These are phyloP conservation scores for Scortechinia acanthostroma DNA, from an alignment of 2,329 filamentous ascomycete species.

Conservation along the genomic window DNA sequence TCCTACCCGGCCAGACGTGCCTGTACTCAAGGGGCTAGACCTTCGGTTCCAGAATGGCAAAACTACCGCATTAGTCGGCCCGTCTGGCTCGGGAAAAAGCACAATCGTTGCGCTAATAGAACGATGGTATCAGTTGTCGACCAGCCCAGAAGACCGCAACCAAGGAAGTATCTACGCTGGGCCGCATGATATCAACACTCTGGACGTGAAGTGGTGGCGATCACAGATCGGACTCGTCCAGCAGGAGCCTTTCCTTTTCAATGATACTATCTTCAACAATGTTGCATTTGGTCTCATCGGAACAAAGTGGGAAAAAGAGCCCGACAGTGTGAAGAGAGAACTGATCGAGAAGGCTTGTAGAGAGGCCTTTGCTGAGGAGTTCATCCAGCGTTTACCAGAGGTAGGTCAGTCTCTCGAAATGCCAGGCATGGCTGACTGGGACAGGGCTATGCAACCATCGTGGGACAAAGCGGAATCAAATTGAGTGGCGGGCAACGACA, in stretches of 20 bases:
- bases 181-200: conserved; percentile 9
- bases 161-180: background rate
- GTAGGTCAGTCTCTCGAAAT: conserved; percentile 15
- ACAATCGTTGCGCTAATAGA: conserved; percentile 31
- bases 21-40: conserved; percentile 20
- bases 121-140: conserved; percentile 25
- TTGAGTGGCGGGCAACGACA: conserved; percentile 83
- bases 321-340: conserved; percentile 31
- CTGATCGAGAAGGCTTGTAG: conserved; percentile 52
- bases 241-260: conserved; percentile 47
- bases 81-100: conserved; percentile 33
- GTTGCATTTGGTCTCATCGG: conserved; percentile 33
- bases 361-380: conserved; percentile 65
- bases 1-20: conserved; percentile 16
- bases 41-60: conserved; percentile 11
- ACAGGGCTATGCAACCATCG: conserved; percentile 64
- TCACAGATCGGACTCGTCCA: conserved; percentile 40
- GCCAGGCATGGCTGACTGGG: conserved; percentile 6
- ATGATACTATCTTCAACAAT: conserved; percentile 39
- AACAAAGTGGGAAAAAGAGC: conserved; percentile 22
- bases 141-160: background rate
- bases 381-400: conserved; percentile 54
- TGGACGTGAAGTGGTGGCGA: conserved; percentile 29
- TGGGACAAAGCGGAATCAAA: conserved; percentile 73
- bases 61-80: conserved; percentile 28